Conservation (phyloP, 345 rosid species). For the Excoecaria cochinchinensis region DNA sequence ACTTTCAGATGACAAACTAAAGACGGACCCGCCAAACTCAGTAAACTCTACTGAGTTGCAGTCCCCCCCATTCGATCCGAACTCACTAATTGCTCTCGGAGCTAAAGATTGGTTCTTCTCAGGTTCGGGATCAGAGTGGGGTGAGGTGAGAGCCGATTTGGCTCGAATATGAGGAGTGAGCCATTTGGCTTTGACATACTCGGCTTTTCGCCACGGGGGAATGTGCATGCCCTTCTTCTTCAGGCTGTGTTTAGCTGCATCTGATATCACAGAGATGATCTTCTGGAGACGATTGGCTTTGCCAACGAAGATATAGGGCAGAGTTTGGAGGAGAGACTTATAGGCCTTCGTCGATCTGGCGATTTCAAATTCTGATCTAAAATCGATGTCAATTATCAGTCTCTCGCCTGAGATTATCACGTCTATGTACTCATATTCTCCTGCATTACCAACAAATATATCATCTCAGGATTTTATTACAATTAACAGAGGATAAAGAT, state of each 20-base stretch:
- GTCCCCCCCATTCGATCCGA: neutral
- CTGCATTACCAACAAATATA: constrained; percentile 32
- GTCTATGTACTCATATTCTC: constrained; percentile 89
- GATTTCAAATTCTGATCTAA: constrained; percentile 93
- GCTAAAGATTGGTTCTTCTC: constrained; percentile 6
- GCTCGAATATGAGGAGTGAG: constrained; percentile 57
- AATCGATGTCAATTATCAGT: constrained; percentile 74
- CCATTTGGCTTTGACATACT: constrained; percentile 91
- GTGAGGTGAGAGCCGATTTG: neutral
- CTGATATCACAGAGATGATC: constrained; percentile 74
- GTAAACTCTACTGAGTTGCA: neutral
- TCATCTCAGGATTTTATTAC: neutral
- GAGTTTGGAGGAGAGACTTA: constrained; percentile 65
- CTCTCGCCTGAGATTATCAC: constrained; percentile 67
- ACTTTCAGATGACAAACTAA: constrained; percentile 13
- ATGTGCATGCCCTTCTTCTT: constrained; percentile 92
- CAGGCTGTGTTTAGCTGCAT: constrained; percentile 84
- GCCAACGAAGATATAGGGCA: constrained; percentile 86
- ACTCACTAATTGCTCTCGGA: neutral
- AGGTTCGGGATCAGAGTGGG: neutral
- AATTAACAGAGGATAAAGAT: neutral
- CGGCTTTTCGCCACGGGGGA: constrained; percentile 93
- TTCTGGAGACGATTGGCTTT: constrained; percentile 75
- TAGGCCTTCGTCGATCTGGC: constrained; percentile 76
- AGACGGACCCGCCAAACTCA: constrained; percentile 15